Evolutionary conservation across 495 filamentous ascomycete species (phyloP).

Genomic region (Xylaria nigripes): DNA sequence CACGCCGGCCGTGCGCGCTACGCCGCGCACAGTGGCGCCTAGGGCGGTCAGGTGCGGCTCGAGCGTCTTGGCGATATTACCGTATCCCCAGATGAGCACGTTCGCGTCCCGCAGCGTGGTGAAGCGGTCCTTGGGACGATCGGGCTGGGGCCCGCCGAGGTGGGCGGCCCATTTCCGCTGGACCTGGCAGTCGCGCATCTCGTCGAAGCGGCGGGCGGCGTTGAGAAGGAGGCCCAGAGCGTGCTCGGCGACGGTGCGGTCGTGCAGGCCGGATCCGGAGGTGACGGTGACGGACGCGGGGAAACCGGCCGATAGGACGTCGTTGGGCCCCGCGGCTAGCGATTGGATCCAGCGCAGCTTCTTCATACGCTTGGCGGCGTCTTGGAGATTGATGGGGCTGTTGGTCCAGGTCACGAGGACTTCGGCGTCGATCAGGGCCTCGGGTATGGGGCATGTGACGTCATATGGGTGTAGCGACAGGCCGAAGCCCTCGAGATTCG

Average conservation of each 20-base stretch:
- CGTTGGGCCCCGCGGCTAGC: conserved; percentile 54
- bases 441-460: conserved; percentile 43
- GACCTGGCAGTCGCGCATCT: conserved; percentile 51
- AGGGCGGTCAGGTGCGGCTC: conserved; percentile 56
- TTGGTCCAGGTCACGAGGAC: conserved; percentile 53
- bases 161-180: conserved; percentile 47
- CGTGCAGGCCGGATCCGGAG: conserved; percentile 54
- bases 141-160: conserved; percentile 49
- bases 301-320: conserved; percentile 51
- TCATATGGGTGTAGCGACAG: conserved; percentile 47
- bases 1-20: conserved; percentile 49
- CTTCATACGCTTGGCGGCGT: conserved; percentile 41
- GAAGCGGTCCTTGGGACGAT: conserved; percentile 39
- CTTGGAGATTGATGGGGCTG: conserved; percentile 41
- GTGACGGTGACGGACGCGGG: conserved; percentile 33
- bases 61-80: conserved; percentile 74
- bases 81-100: conserved; percentile 66
- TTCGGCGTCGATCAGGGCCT: conserved; percentile 44
- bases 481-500: conserved; percentile 45
- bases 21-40: conserved; percentile 38
- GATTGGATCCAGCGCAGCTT: conserved; percentile 54
- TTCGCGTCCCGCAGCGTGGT: conserved; percentile 46
- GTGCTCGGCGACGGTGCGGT: conserved; percentile 54
- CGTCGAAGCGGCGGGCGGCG: conserved; percentile 44
- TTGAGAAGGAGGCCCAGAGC: conserved; percentile 44